Evolutionary conservation across 805 yeast species (phyloP).

Genomic region (Starmerella stigmatis): DNA sequence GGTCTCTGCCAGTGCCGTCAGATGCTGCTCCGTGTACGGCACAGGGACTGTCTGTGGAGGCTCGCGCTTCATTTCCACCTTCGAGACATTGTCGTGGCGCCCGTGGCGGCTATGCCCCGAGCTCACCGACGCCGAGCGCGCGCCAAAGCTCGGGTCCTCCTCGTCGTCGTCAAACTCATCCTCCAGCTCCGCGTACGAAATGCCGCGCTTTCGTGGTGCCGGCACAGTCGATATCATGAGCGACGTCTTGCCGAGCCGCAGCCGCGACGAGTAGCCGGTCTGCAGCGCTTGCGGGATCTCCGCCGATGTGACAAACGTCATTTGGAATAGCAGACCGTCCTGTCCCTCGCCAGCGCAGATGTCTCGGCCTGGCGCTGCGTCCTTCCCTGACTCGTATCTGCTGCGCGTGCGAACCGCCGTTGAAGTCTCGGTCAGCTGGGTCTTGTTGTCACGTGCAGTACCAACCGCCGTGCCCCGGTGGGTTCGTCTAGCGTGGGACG

Average conservation of each 20-base stretch:
- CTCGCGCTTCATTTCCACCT: constrained; percentile 30
- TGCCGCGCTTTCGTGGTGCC: constrained; percentile 63
- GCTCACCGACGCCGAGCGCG: constrained; percentile 13
- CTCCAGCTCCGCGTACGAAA: constrained; percentile 76
- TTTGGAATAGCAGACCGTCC: no score
- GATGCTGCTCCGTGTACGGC: constrained; percentile 31
- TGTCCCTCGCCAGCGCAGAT: no score
- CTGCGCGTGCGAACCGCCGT: no score
- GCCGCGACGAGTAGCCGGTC: constrained; percentile 61
- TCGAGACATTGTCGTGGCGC: constrained; percentile 22
- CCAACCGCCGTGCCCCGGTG: no score
- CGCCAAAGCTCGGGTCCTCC: constrained; percentile 29
- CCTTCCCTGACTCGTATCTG: no score
- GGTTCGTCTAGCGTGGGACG: no score
- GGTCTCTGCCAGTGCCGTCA: constrained; percentile 34
- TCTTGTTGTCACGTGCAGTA: no score
- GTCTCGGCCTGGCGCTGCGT: no score
- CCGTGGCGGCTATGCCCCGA: constrained; percentile 11
- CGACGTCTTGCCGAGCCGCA: constrained; percentile 64
- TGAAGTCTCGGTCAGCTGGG: no score
- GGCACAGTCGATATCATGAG: constrained; percentile 63
- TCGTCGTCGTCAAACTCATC: constrained; percentile 48
- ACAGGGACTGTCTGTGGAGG: constrained; percentile 36
- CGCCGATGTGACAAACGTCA: constrained; percentile 14
- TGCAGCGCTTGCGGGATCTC: constrained; percentile 63